Evolutionary conservation across 75 land plant genomes (phyloP).

Genomic region (Azolla pinnata): DNA sequence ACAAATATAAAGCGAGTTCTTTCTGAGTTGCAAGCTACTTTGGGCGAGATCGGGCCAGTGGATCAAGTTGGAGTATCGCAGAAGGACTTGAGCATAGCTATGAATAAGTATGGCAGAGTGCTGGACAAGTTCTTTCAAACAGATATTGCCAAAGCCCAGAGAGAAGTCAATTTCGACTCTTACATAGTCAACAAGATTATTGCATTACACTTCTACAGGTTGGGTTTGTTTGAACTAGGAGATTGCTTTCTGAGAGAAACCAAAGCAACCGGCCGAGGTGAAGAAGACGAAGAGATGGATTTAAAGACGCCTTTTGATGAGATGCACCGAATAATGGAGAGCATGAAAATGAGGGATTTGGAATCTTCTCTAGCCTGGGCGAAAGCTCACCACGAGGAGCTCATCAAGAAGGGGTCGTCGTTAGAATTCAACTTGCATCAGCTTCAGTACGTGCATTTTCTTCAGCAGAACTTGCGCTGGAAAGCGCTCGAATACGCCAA

Average conservation of each 20-base stretch:
- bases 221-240: constrained; percentile 77
- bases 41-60: constrained; percentile 47
- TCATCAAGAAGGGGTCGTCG: constrained; percentile 47
- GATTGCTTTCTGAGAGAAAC: constrained; percentile 68
- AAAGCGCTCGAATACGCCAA: constrained; percentile 67
- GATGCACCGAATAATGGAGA: constrained; percentile 55
- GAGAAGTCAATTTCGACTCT: constrained; percentile 62
- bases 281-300: constrained; percentile 26
- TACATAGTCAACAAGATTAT: constrained; percentile 63
- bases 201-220: constrained; percentile 66
- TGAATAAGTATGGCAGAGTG: constrained; percentile 63
- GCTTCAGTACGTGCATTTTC: constrained; percentile 68
- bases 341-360: constrained; percentile 49
- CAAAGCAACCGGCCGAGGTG: too few relatives aligned
- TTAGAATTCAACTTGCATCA: constrained; percentile 74
- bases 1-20: constrained; percentile 22
- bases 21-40: constrained; percentile 44
- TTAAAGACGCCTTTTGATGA: constrained; percentile 62
- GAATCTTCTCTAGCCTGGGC: constrained; percentile 81
- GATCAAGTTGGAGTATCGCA: constrained; percentile 55
- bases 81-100: constrained; percentile 59
- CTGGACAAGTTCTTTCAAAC: constrained; percentile 61
- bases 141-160: constrained; percentile 75
- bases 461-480: constrained; percentile 35
- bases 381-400: constrained; percentile 32